Evolutionary conservation across 164 flowering plant genomes (phyloP).

Genomic region (Cinnamomum chago): DNA sequence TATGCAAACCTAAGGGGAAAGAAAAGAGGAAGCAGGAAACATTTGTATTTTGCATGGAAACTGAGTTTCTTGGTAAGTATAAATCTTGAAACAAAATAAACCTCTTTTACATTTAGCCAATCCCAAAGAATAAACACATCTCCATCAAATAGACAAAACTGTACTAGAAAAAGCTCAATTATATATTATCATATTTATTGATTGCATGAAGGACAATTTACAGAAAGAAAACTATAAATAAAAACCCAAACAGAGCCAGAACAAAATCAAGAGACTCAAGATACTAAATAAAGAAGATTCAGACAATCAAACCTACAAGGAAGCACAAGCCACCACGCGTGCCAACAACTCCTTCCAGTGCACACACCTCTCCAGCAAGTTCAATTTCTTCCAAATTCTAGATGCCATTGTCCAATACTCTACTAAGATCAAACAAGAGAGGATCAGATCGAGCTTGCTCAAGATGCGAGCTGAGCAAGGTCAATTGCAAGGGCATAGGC

Average conservation of each 20-base stretch:
- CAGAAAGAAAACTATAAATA: neutral
- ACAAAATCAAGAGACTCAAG: neutral
- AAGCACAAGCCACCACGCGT: neutral
- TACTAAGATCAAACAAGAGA: neutral
- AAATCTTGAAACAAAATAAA: too few relatives aligned
- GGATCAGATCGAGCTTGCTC: neutral
- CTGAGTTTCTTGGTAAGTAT: too few relatives aligned
- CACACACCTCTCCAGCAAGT: too few relatives aligned
- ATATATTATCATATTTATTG: neutral
- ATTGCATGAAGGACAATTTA: neutral
- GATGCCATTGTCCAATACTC: neutral
- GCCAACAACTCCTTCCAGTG: neutral
- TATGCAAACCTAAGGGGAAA: neutral
- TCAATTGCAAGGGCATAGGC: neutral
- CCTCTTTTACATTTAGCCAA: neutral
- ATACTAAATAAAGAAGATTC: neutral
- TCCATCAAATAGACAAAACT: neutral
- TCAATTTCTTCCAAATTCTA: neutral
- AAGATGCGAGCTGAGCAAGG: too few relatives aligned
- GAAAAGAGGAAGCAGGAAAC: too few relatives aligned
- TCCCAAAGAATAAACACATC: neutral
- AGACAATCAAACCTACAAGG: neutral
- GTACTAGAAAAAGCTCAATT: too few relatives aligned
- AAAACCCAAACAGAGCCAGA: neutral
- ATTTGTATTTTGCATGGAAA: too few relatives aligned